These are phyloP conservation scores for Penicillium canescens DNA, from an alignment of 495 filamentous ascomycete genomes.

Conservation along the genomic window DNA sequence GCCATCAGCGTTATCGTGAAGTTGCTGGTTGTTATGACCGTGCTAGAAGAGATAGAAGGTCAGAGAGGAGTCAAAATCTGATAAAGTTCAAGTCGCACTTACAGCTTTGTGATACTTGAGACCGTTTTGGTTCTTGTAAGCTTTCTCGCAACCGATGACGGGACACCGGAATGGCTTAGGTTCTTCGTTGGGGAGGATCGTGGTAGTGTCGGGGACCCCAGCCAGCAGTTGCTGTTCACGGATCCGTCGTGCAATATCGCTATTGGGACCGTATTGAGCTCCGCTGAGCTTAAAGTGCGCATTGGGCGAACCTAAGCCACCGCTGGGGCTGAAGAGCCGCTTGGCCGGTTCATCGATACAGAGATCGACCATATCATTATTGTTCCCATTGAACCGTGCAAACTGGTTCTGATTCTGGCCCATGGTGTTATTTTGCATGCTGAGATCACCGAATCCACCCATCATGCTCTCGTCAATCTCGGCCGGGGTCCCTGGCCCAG, in stretches of 20 bases:
- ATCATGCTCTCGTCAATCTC: constrained; percentile 62
- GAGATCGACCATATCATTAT: constrained; percentile 63
- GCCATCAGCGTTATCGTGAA: constrained; percentile 93
- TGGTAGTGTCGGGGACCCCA: constrained; percentile 56
- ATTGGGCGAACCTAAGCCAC: constrained; percentile 68
- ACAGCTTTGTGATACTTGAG: constrained; percentile 82
- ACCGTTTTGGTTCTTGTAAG: constrained; percentile 99
- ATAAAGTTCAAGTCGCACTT: constrained; percentile 30
- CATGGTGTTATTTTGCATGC: constrained; percentile 61
- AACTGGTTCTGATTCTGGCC: constrained; percentile 55
- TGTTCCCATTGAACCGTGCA: constrained; percentile 39
- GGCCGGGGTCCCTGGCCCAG: constrained; percentile 70
- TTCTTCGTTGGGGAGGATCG: constrained; percentile 61
- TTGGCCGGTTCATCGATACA: constrained; percentile 97
- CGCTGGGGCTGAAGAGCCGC: constrained; percentile 82
- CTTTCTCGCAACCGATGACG: constrained; percentile 98
- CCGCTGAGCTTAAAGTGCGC: constrained; percentile 69
- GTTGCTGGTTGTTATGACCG: constrained; percentile 92
- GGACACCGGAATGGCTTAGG: constrained; percentile 97
- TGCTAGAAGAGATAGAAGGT: constrained; percentile 52
- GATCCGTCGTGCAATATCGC: constrained; percentile 67
- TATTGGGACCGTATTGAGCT: constrained; percentile 72
- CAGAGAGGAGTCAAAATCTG: constrained; percentile 6
- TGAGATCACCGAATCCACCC: constrained; percentile 48
- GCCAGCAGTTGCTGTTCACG: constrained; percentile 74